Conservation (phyloP, 202 grass and related monocot species). For the Alloteropsis angusta region DNA sequence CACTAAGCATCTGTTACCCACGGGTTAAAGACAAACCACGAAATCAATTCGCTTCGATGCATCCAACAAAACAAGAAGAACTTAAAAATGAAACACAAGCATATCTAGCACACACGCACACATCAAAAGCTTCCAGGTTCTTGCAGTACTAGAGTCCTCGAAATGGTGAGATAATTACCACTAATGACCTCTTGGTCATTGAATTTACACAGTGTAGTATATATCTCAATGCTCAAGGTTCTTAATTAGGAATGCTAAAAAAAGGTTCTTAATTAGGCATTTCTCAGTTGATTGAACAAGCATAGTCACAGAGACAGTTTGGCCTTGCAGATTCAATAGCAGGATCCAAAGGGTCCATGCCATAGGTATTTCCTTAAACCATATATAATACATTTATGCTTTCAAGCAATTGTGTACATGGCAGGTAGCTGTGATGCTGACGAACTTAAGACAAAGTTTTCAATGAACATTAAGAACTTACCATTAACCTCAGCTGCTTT, state of each 20-base stretch:
- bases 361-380: not conserved
- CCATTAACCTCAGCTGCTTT: constrained; percentile 85
- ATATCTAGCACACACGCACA: not conserved
- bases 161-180: not conserved
- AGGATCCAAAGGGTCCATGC: not conserved
- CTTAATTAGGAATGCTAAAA: too few relatives aligned
- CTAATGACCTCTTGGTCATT: not conserved
- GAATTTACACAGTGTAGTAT: not conserved
- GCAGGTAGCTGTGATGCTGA: not conserved
- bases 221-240: not conserved
- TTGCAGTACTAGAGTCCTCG: not conserved
- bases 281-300: constrained; percentile 8
- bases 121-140: not conserved
- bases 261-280: not conserved
- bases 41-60: constrained; percentile 10
- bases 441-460: not conserved
- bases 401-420: not conserved
- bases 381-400: not conserved
- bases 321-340: not conserved
- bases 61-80: not conserved
- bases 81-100: not conserved
- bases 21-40: not conserved
- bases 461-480: constrained; percentile 26
- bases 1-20: not conserved
- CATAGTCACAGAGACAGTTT: not conserved